Conservation (phyloP, 2,329 filamentous ascomycete genomes). For the Mariannaea elegans region DNA sequence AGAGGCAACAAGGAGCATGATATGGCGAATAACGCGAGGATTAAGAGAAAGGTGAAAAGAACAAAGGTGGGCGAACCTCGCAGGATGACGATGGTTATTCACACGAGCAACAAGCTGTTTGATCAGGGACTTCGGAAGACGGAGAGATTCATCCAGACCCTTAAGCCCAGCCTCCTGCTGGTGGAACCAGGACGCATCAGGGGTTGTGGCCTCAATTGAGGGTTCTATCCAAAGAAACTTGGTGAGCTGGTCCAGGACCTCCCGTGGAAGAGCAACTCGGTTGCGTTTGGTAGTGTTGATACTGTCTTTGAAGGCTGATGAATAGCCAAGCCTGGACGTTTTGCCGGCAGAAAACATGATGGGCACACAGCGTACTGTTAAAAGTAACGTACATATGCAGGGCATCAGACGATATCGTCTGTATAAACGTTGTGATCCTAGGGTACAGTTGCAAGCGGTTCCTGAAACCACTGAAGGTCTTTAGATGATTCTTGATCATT, state of each 20-base stretch:
- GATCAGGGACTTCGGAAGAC: conserved; percentile 41
- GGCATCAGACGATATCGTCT: not conserved
- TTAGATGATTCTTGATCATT: not conserved
- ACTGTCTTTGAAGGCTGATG: not conserved
- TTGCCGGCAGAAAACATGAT: not conserved
- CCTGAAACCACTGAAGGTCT: not conserved
- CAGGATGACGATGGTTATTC: conserved; percentile 31
- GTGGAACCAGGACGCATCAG: conserved; percentile 48
- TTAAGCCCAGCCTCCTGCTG: conserved; percentile 43
- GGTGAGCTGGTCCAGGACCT: conserved; percentile 45
- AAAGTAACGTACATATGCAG: not conserved
- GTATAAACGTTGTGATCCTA: not conserved
- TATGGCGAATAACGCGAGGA: conserved; percentile 52
- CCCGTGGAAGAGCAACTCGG: conserved; percentile 31
- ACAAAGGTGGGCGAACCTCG: conserved; percentile 51
- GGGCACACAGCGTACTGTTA: not conserved
- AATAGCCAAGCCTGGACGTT: not conserved
- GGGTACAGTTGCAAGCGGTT: not conserved
- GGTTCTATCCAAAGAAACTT: conserved; percentile 49
- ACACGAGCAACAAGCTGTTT: conserved; percentile 46
- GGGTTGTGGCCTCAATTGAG: conserved; percentile 29
- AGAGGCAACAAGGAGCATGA: conserved; percentile 53
- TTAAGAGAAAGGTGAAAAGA: conserved; percentile 51
- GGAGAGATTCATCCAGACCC: conserved; percentile 36
- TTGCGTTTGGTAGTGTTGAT: not conserved